Conservation (phyloP, 2,329 filamentous ascomycete species). For the Xylariaceae sp. region DNA sequence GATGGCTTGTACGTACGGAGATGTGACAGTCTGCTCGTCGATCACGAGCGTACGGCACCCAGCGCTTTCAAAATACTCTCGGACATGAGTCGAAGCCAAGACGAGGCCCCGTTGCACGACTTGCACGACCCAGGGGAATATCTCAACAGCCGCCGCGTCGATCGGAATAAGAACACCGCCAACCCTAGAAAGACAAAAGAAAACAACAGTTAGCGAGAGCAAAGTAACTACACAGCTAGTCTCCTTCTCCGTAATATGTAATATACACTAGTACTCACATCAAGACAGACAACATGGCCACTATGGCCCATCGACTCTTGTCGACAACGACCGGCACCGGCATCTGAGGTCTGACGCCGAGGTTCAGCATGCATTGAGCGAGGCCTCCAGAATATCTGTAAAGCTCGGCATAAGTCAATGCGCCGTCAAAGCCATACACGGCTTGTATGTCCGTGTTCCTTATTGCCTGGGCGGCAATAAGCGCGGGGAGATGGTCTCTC, state of each 20-base stretch:
- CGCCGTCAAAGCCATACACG: conserved; percentile 33
- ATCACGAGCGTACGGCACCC: conserved; percentile 41
- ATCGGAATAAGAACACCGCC: conserved; percentile 50
- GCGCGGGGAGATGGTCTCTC: conserved; percentile 42
- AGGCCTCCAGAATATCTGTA: conserved; percentile 29
- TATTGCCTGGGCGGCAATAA: conserved; percentile 41
- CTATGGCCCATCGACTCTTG: conserved; percentile 64
- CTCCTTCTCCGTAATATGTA: background rate
- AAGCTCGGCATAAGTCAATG: conserved; percentile 32
- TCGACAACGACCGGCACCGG: conserved; percentile 65
- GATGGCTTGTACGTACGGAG: conserved; percentile 33
- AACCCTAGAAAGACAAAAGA: conserved; percentile 32
- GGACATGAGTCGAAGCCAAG: conserved; percentile 42
- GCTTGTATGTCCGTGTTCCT: conserved; percentile 38
- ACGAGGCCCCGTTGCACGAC: conserved; percentile 43
- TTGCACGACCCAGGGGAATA: conserved; percentile 41
- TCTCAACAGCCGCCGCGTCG: conserved; percentile 42
- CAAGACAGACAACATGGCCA: conserved; percentile 65
- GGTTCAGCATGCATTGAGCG: conserved; percentile 29
- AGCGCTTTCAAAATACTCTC: conserved; percentile 37
- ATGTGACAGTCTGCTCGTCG: conserved; percentile 40
- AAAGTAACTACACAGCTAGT: background rate
- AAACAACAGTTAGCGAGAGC: conserved; percentile 4
- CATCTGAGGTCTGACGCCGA: conserved; percentile 29
- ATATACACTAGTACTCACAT: conserved; percentile 53